phyloP scores from a whole-genome alignment of 495 filamentous ascomycete genomes.

The Pseudoneurospora amorphoporcata region DNA sequence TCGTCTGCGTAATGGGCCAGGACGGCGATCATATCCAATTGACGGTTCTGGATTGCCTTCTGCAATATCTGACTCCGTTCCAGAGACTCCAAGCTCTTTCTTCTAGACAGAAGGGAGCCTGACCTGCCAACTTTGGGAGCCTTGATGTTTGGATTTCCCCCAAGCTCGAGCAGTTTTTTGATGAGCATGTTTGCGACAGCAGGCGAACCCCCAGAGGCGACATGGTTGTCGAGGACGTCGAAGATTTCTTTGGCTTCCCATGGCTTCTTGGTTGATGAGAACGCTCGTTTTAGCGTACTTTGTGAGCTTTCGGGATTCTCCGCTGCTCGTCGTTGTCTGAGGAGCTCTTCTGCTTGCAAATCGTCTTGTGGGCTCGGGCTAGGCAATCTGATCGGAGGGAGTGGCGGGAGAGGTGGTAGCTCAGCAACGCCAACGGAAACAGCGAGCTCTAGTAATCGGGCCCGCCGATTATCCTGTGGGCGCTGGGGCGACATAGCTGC shows the following conservation, averaged over 20 bases:
- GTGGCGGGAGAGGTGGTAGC: slow-evolving; percentile 16
- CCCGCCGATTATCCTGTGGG: slow-evolving; percentile 16
- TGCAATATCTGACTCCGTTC: slow-evolving; percentile 34
- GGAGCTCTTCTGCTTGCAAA: slow-evolving; percentile 31
- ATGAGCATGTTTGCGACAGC: slow-evolving; percentile 39
- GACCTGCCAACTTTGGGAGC: slow-evolving; percentile 4
- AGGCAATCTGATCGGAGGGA: slow-evolving; percentile 7
- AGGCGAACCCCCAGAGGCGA: slow-evolving; percentile 30
- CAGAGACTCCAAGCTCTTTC: slow-evolving; percentile 32
- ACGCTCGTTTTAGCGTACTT: slow-evolving; percentile 30
- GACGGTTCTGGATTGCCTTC: slow-evolving; percentile 34
- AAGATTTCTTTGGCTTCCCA: slow-evolving; percentile 40
- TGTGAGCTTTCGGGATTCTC: slow-evolving; percentile 21
- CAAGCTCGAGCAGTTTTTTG: slow-evolving; percentile 28
- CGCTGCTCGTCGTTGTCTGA: slow-evolving; percentile 28
- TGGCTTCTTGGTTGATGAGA: slow-evolving; percentile 35
- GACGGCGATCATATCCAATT: slow-evolving; percentile 38
- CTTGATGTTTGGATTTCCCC: slow-evolving; percentile 34
- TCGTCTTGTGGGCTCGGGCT: slow-evolving; percentile 29
- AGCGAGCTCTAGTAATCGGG: slow-evolving; percentile 28
- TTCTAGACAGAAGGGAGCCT: slow-evolving; percentile 26
- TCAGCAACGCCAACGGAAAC: slow-evolving; percentile 24
- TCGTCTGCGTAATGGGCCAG: slow-evolving; percentile 33
- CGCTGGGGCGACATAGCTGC: slow-evolving; percentile 6
- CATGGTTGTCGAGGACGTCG: slow-evolving; percentile 31